A percentile compares a stretch with the other conserved stretches of the same genome.
Conservation (phyloP, 2,329 filamentous ascomycete genomes). For the Dothideomycetidae sp. region DNA sequence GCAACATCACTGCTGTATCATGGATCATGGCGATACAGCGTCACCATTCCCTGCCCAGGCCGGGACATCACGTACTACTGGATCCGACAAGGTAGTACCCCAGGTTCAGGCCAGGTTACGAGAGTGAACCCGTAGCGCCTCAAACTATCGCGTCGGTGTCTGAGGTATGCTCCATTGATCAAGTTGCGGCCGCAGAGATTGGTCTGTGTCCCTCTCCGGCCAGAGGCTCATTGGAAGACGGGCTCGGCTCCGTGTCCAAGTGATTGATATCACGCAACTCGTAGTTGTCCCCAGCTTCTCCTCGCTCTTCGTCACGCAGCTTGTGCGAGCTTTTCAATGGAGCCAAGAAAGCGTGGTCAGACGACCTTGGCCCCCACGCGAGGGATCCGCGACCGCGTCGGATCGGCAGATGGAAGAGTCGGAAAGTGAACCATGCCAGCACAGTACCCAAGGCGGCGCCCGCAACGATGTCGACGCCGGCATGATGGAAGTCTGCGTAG, state of each 20-base stretch:
- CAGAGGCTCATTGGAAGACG: neutral
- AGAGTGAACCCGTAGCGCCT: too few species aligned
- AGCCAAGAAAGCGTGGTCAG: neutral
- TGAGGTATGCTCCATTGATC: too few species aligned
- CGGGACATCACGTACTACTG: too few species aligned
- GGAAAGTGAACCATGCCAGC: conserved; percentile 60
- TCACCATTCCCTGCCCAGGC: too few species aligned
- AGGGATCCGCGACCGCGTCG: neutral
- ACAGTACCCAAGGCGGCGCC: conserved; percentile 66
- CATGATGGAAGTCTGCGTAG: conserved; percentile 78
- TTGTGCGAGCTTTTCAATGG: neutral
- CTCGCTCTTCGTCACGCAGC: neutral
- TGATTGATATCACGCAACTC: neutral
- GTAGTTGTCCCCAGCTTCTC: neutral
- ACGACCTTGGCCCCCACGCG: neutral
- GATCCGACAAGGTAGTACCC: too few species aligned
- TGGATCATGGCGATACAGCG: too few species aligned
- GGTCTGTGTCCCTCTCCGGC: too few species aligned
- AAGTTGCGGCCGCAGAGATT: too few species aligned
- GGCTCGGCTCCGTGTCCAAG: neutral
- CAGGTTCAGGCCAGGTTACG: too few species aligned
- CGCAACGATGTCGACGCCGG: conserved; percentile 82
- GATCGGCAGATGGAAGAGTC: conserved; percentile 68
- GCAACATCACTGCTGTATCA: too few species aligned
- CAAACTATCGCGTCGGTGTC: too few species aligned